Conservation (phyloP, 352 stramenopile genomes). For the Pythium phragmitis region DNA sequence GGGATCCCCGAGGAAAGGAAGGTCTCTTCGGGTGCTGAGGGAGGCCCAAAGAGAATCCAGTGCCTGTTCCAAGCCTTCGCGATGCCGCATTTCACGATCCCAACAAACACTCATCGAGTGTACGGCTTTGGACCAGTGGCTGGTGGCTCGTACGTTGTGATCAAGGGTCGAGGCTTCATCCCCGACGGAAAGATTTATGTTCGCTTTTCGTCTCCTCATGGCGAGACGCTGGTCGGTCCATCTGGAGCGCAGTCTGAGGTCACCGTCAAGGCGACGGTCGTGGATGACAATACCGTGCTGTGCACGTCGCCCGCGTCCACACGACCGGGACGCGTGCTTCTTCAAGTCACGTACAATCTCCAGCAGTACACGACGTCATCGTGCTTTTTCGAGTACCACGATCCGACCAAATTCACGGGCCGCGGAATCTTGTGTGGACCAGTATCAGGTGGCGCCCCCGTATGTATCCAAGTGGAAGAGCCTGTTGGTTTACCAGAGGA, state of each 20-base stretch:
- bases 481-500: constrained; percentile 43
- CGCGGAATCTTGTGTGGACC: constrained; percentile 53
- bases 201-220: constrained; percentile 48
- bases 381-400: constrained; percentile 72
- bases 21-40: not conserved
- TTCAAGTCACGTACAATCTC: constrained; percentile 72
- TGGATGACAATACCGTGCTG: constrained; percentile 53
- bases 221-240: constrained; percentile 32
- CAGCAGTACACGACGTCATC: constrained; percentile 69
- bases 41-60: not conserved
- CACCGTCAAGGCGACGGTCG: constrained; percentile 46
- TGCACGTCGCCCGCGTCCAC: constrained; percentile 42
- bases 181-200: constrained; percentile 62
- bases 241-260: constrained; percentile 33
- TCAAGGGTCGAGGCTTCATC: constrained; percentile 64
- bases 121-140: constrained; percentile 50
- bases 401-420: constrained; percentile 38
- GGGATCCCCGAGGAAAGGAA: constrained; percentile 3
- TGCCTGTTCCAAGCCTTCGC: constrained; percentile 51
- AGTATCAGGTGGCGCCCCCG: constrained; percentile 50
- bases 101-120: constrained; percentile 38
- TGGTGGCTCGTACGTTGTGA: constrained; percentile 46
- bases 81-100: constrained; percentile 56
- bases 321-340: constrained; percentile 34
- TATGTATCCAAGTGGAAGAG: constrained; percentile 45